These are phyloP conservation scores for Epithemia pelagica DNA, from an alignment of 108 stramenopile genomes.

Conservation along the genomic window DNA sequence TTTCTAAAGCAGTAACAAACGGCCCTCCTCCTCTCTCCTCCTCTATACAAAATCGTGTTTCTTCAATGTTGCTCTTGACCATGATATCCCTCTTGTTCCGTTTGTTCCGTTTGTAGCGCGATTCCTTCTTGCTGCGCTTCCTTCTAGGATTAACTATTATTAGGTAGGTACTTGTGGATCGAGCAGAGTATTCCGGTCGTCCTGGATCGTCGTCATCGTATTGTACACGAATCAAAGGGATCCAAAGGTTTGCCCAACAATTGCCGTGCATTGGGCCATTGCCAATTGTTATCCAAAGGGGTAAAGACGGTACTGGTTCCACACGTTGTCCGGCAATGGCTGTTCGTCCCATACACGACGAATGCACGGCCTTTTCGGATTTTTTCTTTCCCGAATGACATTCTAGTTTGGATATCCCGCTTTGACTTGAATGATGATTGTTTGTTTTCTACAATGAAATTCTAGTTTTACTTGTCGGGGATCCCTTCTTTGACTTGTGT, in stretches of 20 bases:
- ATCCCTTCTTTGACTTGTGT: too few relatives aligned
- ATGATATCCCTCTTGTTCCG: slow-evolving; percentile 8
- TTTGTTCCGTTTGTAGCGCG: not conserved
- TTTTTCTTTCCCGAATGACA: too few relatives aligned
- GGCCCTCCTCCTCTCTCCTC: too few relatives aligned
- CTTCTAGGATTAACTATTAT: too few relatives aligned
- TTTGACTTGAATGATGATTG: too few relatives aligned
- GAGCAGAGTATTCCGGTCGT: slow-evolving; percentile 7
- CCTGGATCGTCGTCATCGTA: not conserved
- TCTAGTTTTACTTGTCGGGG: too few relatives aligned
- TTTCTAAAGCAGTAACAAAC: too few relatives aligned
- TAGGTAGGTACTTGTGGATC: too few relatives aligned
- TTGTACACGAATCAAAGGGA: slow-evolving; percentile 8
- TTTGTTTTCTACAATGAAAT: too few relatives aligned
- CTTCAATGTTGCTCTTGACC: slow-evolving; percentile 41
- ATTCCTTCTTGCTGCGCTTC: slow-evolving; percentile 16
- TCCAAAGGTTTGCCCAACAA: slow-evolving; percentile 57
- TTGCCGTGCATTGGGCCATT: slow-evolving; percentile 69
- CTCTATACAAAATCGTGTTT: slow-evolving; percentile 29
- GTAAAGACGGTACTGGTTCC: slow-evolving; percentile 84
- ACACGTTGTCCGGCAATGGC: slow-evolving; percentile 83
- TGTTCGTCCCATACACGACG: slow-evolving; percentile 87
- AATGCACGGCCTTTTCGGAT: too few relatives aligned
- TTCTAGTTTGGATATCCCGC: too few relatives aligned
- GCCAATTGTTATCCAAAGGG: slow-evolving; percentile 83